Evolutionary conservation across 192 early-diverging fungal genomes (phyloP).

Genomic region (Coemansia sp.): DNA sequence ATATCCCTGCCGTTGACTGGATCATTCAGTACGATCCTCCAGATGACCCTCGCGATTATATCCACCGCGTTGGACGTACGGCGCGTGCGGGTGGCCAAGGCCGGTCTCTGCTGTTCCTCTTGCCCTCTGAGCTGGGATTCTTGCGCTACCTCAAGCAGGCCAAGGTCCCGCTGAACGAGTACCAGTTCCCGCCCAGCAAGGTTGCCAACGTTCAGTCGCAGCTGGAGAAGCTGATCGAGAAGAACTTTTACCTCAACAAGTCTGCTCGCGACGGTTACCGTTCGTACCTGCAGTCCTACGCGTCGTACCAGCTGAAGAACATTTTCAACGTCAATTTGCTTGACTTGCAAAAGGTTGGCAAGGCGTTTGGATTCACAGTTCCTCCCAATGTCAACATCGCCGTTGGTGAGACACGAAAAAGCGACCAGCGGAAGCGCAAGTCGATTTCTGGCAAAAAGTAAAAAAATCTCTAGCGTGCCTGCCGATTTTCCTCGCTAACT

Average conservation of each 20-base stretch:
- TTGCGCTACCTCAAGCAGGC: slow-evolving; percentile 96
- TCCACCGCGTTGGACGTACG: slow-evolving; percentile 94
- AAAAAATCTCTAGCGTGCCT: background rate
- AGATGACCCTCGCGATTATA: slow-evolving; percentile 98
- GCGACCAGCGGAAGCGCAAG: slow-evolving; percentile 54
- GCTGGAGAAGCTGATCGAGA: slow-evolving; percentile 94
- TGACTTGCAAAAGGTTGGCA: slow-evolving; percentile 89
- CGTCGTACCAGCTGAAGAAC: slow-evolving; percentile 92
- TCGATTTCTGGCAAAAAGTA: slow-evolving; percentile 29
- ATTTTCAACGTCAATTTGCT: slow-evolving; percentile 91
- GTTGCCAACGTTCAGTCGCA: slow-evolving; percentile 95
- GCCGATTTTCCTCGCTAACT: too few relatives aligned
- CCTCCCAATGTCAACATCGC: slow-evolving; percentile 89
- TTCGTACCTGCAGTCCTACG: slow-evolving; percentile 93
- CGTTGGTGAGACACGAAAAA: slow-evolving; percentile 47
- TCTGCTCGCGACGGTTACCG: slow-evolving; percentile 95
- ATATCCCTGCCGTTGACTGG: slow-evolving; percentile 98
- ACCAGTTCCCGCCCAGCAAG: slow-evolving; percentile 93
- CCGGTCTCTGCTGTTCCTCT: slow-evolving; percentile 90
- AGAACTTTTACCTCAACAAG: slow-evolving; percentile 97
- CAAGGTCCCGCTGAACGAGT: slow-evolving; percentile 98
- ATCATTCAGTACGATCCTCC: slow-evolving; percentile 99
- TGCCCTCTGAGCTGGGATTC: slow-evolving; percentile 93
- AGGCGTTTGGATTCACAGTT: slow-evolving; percentile 93
- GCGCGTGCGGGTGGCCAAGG: slow-evolving; percentile 89